Evolutionary conservation across 2,329 filamentous ascomycete genomes (phyloP).

Genomic region (Verticillium alfalfae): DNA sequence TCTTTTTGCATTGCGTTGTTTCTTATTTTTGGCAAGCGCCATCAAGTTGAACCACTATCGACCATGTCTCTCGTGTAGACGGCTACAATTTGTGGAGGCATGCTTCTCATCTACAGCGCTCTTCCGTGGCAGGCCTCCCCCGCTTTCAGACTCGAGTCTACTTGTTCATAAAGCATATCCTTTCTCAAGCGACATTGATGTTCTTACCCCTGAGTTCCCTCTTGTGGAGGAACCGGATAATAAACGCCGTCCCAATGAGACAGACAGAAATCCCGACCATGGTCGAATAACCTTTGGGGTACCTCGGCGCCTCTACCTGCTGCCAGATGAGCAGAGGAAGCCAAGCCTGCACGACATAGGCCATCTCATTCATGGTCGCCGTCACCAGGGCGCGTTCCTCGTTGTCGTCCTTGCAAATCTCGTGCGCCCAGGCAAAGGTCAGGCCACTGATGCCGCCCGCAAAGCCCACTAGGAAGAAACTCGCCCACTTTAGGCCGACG

Average conservation of each 20-base stretch:
- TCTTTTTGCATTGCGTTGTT: too few species aligned
- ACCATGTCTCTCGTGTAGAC: too few species aligned
- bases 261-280: conserved; percentile 40
- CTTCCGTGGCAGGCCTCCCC: too few species aligned
- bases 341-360: conserved; percentile 66
- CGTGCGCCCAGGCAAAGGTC: conserved; percentile 42
- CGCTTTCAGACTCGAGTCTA: too few species aligned
- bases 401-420: conserved; percentile 45
- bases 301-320: conserved; percentile 55
- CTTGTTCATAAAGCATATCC: too few species aligned
- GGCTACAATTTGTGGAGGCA: too few species aligned
- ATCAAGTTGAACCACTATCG: too few species aligned
- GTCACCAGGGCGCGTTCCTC: conserved; percentile 64
- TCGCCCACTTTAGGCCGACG: conserved; percentile 56
- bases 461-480: conserved; percentile 47
- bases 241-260: conserved; percentile 44
- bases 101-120: too few species aligned
- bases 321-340: conserved; percentile 62
- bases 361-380: conserved; percentile 63
- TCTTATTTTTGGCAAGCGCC: too few species aligned
- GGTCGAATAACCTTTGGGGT: conserved; percentile 56
- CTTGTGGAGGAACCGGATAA: conserved; percentile 38
- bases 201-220: conserved; percentile 24
- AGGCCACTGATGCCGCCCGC: conserved; percentile 41
- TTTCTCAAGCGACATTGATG: neutral